A percentile compares a stretch with the other conserved stretches of the same genome.
Evolutionary conservation across 1,139 yeast species (phyloP).

Genomic region (Nakaseomyces sp.): DNA sequence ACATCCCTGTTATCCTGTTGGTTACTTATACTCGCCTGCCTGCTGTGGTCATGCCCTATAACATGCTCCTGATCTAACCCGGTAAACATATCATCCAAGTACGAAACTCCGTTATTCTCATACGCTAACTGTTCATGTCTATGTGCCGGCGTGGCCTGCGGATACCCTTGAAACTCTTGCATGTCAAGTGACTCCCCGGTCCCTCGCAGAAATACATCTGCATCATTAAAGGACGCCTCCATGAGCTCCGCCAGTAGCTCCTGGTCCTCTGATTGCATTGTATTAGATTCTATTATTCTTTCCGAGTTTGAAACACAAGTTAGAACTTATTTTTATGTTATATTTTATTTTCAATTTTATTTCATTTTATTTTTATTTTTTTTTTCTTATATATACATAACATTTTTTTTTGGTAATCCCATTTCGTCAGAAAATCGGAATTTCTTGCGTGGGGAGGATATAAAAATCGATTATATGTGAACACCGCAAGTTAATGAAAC

Average conservation of each 20-base stretch:
- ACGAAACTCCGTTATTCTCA: slow-evolving; percentile 13
- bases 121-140: slow-evolving; percentile 21
- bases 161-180: slow-evolving; percentile 9
- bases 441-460: too few species aligned
- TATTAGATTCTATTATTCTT: too few species aligned
- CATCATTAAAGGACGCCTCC: slow-evolving; percentile 4
- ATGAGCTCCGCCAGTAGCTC: slow-evolving; percentile 15
- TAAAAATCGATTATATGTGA: too few species aligned
- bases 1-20: neutral
- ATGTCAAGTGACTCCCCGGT: neutral
- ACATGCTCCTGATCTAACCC: slow-evolving; percentile 2
- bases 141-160: slow-evolving; percentile 20
- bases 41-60: neutral
- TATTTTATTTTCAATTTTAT: too few species aligned
- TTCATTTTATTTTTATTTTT: too few species aligned
- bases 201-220: slow-evolving; percentile 2
- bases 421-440: too few species aligned
- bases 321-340: too few species aligned
- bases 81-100: slow-evolving; percentile 21
- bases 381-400: too few species aligned
- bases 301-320: too few species aligned
- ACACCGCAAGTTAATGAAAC: too few species aligned
- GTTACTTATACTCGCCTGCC: slow-evolving; percentile 4
- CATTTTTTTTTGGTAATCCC: too few species aligned
- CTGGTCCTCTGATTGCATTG: slow-evolving; percentile 12